Evolutionary conservation across 2,329 filamentous ascomycete species (phyloP).

Genomic region (Ophiostoma australiae): DNA sequence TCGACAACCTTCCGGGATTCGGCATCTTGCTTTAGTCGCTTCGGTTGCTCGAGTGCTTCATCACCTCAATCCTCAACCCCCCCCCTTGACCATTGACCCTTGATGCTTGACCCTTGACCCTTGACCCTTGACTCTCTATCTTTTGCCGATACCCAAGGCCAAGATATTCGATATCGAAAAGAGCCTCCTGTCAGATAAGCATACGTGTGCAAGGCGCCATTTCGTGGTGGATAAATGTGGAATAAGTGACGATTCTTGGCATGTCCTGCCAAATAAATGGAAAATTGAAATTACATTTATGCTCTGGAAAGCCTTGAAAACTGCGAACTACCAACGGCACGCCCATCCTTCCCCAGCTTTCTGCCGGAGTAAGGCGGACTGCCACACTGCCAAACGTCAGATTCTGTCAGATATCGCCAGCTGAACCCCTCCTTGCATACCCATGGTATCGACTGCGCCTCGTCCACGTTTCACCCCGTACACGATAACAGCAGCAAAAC

Average conservation of each 20-base stretch:
- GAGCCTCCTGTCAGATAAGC: not conserved
- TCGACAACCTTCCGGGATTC: not conserved
- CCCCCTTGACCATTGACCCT: not conserved
- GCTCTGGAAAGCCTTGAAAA: not conserved
- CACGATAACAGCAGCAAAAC: not conserved
- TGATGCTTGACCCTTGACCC: not conserved
- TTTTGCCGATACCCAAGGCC: not conserved
- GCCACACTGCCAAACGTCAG: not conserved
- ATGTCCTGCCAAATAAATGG: not conserved
- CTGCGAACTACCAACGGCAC: not conserved
- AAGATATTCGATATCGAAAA: not conserved
- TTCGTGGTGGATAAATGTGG: not conserved
- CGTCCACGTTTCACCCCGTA: not conserved
- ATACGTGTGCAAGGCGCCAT: not conserved
- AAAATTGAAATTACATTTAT: not conserved
- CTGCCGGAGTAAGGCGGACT: not conserved
- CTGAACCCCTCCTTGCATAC: conserved; percentile 2
- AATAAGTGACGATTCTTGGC: not conserved
- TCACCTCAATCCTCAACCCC: not conserved
- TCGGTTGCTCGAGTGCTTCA: not conserved
- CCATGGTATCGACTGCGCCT: not conserved
- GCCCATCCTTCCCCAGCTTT: not conserved
- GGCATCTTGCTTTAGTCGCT: not conserved
- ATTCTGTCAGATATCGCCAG: conserved; percentile 4
- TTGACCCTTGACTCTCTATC: not conserved